Evolutionary conservation across 2,329 filamentous ascomycete species (phyloP).

Genomic region (Zymoseptoria pseudotritici): DNA sequence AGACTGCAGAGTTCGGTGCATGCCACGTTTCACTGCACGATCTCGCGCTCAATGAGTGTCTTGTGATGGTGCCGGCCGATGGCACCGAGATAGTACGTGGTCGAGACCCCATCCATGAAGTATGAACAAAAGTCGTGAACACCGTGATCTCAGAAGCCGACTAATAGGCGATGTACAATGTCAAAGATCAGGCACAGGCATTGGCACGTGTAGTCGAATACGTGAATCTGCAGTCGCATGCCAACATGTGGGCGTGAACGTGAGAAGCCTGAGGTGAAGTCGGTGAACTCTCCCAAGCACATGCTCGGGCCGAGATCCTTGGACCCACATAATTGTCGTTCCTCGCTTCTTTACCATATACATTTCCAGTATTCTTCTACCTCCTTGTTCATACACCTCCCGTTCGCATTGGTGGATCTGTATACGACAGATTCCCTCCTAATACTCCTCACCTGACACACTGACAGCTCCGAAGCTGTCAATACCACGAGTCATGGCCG

Average conservation of each 20-base stretch:
- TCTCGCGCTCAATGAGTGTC: neutral
- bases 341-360: neutral
- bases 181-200: too few relatives aligned
- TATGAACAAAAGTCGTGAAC: neutral
- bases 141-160: too few relatives aligned
- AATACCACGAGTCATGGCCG: constrained; percentile 27
- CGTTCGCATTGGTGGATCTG: neutral
- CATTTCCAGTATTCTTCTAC: neutral
- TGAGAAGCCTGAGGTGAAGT: neutral
- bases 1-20: neutral
- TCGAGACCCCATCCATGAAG: neutral
- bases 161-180: too few relatives aligned
- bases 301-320: neutral
- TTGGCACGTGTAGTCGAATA: neutral
- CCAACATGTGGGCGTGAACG: neutral
- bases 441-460: constrained; percentile 23
- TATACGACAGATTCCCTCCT: neutral
- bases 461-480: constrained; percentile 29
- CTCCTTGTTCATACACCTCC: neutral
- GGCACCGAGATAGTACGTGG: neutral
- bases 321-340: neutral
- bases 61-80: neutral
- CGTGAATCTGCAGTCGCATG: neutral
- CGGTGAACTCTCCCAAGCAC: neutral
- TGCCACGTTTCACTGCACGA: neutral